Evolutionary conservation across 805 yeast genomes (phyloP).

Genomic region (Jamesozyma rosinii): DNA sequence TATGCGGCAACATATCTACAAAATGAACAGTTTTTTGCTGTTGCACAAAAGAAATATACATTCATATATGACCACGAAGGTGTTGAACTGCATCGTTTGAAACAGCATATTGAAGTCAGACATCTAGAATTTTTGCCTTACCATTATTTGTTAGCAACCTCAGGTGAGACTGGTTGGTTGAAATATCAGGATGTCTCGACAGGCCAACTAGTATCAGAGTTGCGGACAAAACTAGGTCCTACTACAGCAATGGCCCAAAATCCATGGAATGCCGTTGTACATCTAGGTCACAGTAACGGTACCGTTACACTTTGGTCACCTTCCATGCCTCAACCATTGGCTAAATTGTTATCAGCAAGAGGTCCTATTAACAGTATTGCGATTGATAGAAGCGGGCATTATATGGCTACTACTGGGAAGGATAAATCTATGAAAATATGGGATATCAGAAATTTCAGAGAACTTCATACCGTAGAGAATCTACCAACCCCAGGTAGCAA

Average conservation of each 20-base stretch:
- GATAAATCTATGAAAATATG: constrained; percentile 80
- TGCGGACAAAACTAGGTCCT: constrained; percentile 83
- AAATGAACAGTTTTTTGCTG: constrained; percentile 89
- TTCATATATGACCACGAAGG: constrained; percentile 89
- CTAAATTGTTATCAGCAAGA: constrained; percentile 65
- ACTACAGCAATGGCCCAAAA: constrained; percentile 81
- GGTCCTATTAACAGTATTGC: constrained; percentile 86
- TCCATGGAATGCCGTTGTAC: constrained; percentile 93
- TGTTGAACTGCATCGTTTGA: constrained; percentile 80
- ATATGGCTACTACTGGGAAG: constrained; percentile 88
- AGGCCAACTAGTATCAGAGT: constrained; percentile 74
- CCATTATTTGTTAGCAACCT: constrained; percentile 77
- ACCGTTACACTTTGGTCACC: constrained; percentile 93
- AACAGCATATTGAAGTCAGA: constrained; percentile 81
- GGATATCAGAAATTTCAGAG: constrained; percentile 83
- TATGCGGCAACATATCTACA: constrained; percentile 85
- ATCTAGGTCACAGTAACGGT: constrained; percentile 89
- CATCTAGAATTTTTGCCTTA: constrained; percentile 82
- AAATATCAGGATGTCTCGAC: constrained; percentile 94
- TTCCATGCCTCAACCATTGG: constrained; percentile 74
- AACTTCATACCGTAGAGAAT: constrained; percentile 49
- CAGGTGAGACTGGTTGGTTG: constrained; percentile 81
- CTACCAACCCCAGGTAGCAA: constrained; percentile 80
- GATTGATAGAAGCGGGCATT: constrained; percentile 81
- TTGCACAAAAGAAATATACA: constrained; percentile 90